phyloP scores from a whole-genome alignment of 1,139 yeast genomes.

The Debaryomyces nepalensis region DNA sequence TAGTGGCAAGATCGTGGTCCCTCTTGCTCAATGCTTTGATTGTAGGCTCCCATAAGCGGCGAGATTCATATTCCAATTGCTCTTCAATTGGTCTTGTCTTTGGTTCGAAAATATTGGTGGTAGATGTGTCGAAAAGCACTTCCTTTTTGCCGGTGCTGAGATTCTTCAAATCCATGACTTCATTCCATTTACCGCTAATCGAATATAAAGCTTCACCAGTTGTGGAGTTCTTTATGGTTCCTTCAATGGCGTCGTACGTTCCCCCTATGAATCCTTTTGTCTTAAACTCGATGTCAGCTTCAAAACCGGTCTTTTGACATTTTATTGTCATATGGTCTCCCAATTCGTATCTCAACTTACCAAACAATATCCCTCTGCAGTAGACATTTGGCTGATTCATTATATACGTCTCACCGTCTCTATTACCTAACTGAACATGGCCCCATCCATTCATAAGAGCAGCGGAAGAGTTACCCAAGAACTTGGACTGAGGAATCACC shows the following conservation, averaged over 20 bases:
- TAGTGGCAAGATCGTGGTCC: conserved; percentile 83
- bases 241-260: conserved; percentile 87
- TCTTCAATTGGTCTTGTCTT: conserved; percentile 75
- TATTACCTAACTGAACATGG: conserved; percentile 68
- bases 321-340: conserved; percentile 87
- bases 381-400: conserved; percentile 94
- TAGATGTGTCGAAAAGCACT: conserved; percentile 67
- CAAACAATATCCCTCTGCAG: conserved; percentile 92
- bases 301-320: conserved; percentile 61
- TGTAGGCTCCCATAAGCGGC: conserved; percentile 82
- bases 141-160: conserved; percentile 50
- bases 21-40: conserved; percentile 74
- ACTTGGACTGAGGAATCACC: conserved; percentile 82
- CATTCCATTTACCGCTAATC: conserved; percentile 93
- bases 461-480: conserved; percentile 94
- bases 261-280: conserved; percentile 95
- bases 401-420: conserved; percentile 67
- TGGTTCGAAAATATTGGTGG: conserved; percentile 60
- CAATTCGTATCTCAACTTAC: conserved; percentile 83
- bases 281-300: conserved; percentile 89
- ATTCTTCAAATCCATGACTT: conserved; percentile 71
- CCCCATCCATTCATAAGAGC: conserved; percentile 96
- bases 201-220: conserved; percentile 63
- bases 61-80: conserved; percentile 81
- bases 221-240: conserved; percentile 59